Evolutionary conservation across 2,329 filamentous ascomycete genomes (phyloP).

Genomic region (Neonectria coccinea): DNA sequence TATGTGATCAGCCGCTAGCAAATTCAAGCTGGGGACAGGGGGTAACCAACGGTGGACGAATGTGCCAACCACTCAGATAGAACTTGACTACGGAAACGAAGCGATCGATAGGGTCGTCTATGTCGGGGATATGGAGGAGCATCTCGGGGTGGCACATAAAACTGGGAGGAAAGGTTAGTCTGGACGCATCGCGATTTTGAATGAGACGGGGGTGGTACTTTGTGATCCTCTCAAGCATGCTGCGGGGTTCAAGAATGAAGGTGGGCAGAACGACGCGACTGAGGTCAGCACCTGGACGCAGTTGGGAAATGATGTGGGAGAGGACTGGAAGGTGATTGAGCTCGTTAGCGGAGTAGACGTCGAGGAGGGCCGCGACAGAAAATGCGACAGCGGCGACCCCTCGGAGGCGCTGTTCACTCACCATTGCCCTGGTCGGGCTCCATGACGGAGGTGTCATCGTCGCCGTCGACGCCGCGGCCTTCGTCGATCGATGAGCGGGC

Average conservation of each 20-base stretch:
- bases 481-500: slow-evolving; percentile 70
- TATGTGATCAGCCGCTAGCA: slow-evolving; percentile 37
- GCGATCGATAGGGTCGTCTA: slow-evolving; percentile 88
- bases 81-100: slow-evolving; percentile 98
- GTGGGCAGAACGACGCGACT: slow-evolving; percentile 95
- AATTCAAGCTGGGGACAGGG: slow-evolving; percentile 9
- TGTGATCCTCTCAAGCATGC: slow-evolving; percentile 98
- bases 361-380: slow-evolving; percentile 9
- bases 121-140: slow-evolving; percentile 85
- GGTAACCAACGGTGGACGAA: slow-evolving; percentile 86
- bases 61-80: slow-evolving; percentile 98
- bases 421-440: slow-evolving; percentile 95
- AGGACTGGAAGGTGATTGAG: slow-evolving; percentile 72
- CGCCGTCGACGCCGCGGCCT: slow-evolving; percentile 53
- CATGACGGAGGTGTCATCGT: slow-evolving; percentile 83
- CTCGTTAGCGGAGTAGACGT: slow-evolving; percentile 29
- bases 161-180: slow-evolving; percentile 59
- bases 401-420: slow-evolving; percentile 59
- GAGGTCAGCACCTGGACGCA: slow-evolving; percentile 93
- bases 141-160: slow-evolving; percentile 99
- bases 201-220: slow-evolving; percentile 69
- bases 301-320: slow-evolving; percentile 95
- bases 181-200: slow-evolving; percentile 1
- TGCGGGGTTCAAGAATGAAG: slow-evolving; percentile 96
- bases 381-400: slow-evolving; percentile 21